Evolutionary conservation across 2,329 filamentous ascomycete species (phyloP).

Genomic region (Ceratocystiopsis brevicomis): DNA sequence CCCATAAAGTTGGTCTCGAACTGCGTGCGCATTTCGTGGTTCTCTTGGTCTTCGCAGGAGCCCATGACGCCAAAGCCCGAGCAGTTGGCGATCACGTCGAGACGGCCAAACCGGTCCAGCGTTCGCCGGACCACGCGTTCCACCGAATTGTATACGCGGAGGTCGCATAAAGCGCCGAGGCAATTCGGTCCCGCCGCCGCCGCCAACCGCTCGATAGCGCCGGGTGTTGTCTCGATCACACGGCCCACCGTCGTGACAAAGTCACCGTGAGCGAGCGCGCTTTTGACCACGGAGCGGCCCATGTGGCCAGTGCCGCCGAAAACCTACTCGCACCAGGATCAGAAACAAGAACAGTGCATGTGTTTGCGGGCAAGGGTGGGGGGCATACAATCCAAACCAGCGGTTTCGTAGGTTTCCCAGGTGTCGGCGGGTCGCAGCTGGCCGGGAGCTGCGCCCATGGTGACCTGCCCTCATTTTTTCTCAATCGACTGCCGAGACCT

Average conservation of each 20-base stretch:
- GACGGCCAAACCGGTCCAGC: conserved; percentile 55
- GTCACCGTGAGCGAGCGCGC: conserved; percentile 62
- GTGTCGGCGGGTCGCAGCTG: conserved; percentile 69
- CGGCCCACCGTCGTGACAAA: conserved; percentile 73
- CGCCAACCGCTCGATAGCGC: conserved; percentile 51
- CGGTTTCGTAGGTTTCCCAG: conserved; percentile 49
- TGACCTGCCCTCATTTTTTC: conserved; percentile 11
- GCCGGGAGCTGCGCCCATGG: conserved; percentile 46
- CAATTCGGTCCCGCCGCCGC: conserved; percentile 33
- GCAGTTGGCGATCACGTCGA: conserved; percentile 86
- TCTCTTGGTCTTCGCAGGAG: conserved; percentile 90
- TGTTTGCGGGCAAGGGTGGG: background rate
- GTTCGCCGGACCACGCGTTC: conserved; percentile 49
- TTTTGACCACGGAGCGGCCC: conserved; percentile 74
- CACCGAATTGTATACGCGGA: conserved; percentile 65
- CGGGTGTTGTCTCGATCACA: conserved; percentile 53
- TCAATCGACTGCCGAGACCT: too few relatives aligned
- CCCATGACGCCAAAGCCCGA: conserved; percentile 92
- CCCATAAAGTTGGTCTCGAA: conserved; percentile 98
- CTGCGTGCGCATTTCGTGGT: conserved; percentile 83
- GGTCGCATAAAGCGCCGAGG: conserved; percentile 72
- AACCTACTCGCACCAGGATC: conserved; percentile 30
- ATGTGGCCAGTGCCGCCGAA: conserved; percentile 97
- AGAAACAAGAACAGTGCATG: background rate
- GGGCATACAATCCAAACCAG: conserved; percentile 66